phyloP scores from a whole-genome alignment of 1,284 basidiomycete species.

The Ceratobasidium sp. region DNA sequence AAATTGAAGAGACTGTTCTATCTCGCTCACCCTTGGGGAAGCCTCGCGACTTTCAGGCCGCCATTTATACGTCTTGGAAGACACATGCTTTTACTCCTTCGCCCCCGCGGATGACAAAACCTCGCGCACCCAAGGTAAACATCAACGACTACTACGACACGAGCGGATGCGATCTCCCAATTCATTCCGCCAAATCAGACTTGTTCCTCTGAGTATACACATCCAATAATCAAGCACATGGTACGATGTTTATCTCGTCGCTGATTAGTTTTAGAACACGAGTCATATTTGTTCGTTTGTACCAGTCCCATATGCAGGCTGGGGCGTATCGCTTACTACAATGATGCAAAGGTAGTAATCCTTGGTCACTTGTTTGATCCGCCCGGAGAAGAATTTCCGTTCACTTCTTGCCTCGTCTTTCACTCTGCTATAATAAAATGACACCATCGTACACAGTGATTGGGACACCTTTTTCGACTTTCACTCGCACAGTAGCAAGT shows the following conservation, averaged over 20 bases:
- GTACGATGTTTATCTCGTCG: not conserved
- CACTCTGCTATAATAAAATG: constrained; percentile 11
- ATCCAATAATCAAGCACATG: not conserved
- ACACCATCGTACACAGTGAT: constrained; percentile 13
- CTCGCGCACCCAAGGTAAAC: constrained; percentile 10
- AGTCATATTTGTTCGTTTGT: not conserved
- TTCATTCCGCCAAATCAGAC: constrained; percentile 39
- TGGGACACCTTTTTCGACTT: constrained; percentile 38
- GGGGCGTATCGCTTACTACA: not conserved
- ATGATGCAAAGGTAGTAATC: not conserved
- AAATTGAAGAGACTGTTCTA: not conserved
- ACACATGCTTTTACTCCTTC: not conserved
- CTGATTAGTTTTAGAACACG: not conserved
- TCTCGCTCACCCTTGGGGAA: not conserved
- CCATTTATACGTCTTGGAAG: constrained; percentile 17
- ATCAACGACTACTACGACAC: constrained; percentile 35
- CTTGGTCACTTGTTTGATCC: not conserved
- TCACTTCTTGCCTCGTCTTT: too few relatives aligned
- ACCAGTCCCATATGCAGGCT: not conserved
- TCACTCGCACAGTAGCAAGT: constrained; percentile 31
- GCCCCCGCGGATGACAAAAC: constrained; percentile 25
- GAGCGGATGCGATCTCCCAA: constrained; percentile 28
- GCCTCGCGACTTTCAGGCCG: constrained; percentile 26
- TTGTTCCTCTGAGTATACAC: constrained; percentile 10
- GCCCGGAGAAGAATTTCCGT: not conserved